phyloP scores from a whole-genome alignment of 2,329 filamentous ascomycete species.

The Botryosphaeria dothidea region DNA sequence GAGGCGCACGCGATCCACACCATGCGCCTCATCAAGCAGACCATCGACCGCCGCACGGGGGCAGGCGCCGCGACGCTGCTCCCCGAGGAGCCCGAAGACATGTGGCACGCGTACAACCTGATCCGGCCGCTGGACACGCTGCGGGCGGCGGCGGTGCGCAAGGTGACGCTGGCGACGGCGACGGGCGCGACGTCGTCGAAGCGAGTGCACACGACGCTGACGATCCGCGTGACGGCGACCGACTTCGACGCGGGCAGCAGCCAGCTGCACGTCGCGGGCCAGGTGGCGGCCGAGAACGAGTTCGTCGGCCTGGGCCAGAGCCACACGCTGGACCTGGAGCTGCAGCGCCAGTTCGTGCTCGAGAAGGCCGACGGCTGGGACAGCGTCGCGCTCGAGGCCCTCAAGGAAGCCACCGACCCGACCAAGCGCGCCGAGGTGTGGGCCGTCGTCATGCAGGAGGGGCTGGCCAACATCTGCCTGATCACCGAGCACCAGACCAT shows the following conservation, averaged over 20 bases:
- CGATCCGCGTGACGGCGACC: constrained; percentile 64
- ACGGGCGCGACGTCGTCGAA: constrained; percentile 64
- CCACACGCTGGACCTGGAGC: constrained; percentile 79
- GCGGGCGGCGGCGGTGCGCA: constrained; percentile 66
- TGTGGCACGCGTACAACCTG: constrained; percentile 78
- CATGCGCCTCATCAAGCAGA: constrained; percentile 69
- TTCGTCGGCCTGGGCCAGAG: constrained; percentile 67
- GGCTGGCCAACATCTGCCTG: constrained; percentile 77
- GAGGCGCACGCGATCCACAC: not conserved
- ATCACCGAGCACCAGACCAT: constrained; percentile 80
- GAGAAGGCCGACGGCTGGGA: constrained; percentile 89
- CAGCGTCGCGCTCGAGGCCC: constrained; percentile 75
- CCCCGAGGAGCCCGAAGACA: constrained; percentile 74
- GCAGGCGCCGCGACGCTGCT: constrained; percentile 66
- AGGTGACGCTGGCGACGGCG: constrained; percentile 61
- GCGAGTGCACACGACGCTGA: constrained; percentile 64
- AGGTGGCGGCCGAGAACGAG: constrained; percentile 66
- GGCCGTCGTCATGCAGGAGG: constrained; percentile 92
- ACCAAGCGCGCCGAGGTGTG: constrained; percentile 80
- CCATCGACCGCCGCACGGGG: constrained; percentile 64
- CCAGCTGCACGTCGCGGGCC: constrained; percentile 68
- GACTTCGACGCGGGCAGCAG: constrained; percentile 70
- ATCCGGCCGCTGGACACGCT: constrained; percentile 66
- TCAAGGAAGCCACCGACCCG: constrained; percentile 76
- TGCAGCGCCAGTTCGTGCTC: constrained; percentile 83